Percentiles rank a stretch among this genome's conserved stretches.
These are phyloP conservation scores for Orbilia brochopaga DNA, from an alignment of 2,329 filamentous ascomycete genomes.

Conservation along the genomic window DNA sequence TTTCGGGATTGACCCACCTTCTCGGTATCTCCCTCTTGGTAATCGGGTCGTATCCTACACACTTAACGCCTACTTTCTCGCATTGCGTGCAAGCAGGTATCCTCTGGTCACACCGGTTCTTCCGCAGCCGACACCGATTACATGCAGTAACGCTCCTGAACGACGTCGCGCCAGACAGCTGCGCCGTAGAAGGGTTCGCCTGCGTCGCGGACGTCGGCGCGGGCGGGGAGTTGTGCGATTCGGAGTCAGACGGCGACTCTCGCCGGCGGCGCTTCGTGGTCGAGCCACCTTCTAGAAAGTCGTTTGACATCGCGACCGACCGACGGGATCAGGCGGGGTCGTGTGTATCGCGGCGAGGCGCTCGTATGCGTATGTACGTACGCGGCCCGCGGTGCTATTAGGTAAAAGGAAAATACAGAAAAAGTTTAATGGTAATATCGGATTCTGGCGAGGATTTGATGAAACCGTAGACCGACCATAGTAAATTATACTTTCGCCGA, in stretches of 20 bases:
- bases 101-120: slow-evolving; percentile 93
- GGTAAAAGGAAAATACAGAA: slow-evolving; percentile 8
- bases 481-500: slow-evolving; percentile 21
- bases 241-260: slow-evolving; percentile 43
- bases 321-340: background rate
- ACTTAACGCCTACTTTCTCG: slow-evolving; percentile 88
- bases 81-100: slow-evolving; percentile 89
- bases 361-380: background rate
- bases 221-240: slow-evolving; percentile 51
- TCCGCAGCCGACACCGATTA: slow-evolving; percentile 87
- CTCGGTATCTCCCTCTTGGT: slow-evolving; percentile 94
- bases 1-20: slow-evolving; percentile 60
- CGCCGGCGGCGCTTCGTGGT: slow-evolving; percentile 48
- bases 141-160: slow-evolving; percentile 93
- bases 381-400: slow-evolving; percentile 8
- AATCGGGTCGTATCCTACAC: slow-evolving; percentile 94
- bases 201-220: slow-evolving; percentile 51
- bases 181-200: slow-evolving; percentile 33
- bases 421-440: slow-evolving; percentile 18
- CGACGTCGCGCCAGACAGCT: slow-evolving; percentile 53
- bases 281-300: slow-evolving; percentile 43
- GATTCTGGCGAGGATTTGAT: slow-evolving; percentile 27
- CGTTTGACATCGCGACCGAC: slow-evolving; percentile 38
- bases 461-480: slow-evolving; percentile 40
- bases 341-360: slow-evolving; percentile 6